Conservation (phyloP, 2,329 filamentous ascomycete species). For the Bertia moriformis region DNA sequence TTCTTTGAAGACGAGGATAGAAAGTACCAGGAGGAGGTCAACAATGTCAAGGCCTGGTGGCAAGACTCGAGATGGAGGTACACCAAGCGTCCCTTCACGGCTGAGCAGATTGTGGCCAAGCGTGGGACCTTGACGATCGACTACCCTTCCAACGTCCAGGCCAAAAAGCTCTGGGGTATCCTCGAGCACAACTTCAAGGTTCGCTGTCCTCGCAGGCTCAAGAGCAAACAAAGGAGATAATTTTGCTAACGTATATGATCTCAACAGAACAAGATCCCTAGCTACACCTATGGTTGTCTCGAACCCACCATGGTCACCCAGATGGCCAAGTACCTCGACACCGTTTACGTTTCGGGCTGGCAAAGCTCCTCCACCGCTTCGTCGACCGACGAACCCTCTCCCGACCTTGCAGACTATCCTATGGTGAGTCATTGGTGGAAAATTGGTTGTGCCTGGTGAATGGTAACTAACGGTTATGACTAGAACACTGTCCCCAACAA, state of each 20-base stretch:
- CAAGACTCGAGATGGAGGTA: slow-evolving; percentile 77
- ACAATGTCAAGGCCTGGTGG: slow-evolving; percentile 90
- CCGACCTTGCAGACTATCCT: slow-evolving; percentile 95
- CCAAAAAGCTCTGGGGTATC: slow-evolving; percentile 90
- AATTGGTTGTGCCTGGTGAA: too few relatives aligned
- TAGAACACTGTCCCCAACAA: slow-evolving; percentile 99
- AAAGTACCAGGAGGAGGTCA: slow-evolving; percentile 43
- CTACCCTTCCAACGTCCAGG: slow-evolving; percentile 75
- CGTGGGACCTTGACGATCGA: slow-evolving; percentile 79
- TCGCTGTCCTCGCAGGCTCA: slow-evolving; percentile 10
- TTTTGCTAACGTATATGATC: neutral
- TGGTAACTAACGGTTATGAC: slow-evolving; percentile 1
- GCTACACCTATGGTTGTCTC: slow-evolving; percentile 91
- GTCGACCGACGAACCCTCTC: slow-evolving; percentile 84
- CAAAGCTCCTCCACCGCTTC: slow-evolving; percentile 95
- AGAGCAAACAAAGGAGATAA: neutral
- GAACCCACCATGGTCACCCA: slow-evolving; percentile 98
- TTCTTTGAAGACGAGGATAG: neutral
- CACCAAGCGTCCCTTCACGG: slow-evolving; percentile 84
- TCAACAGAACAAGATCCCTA: slow-evolving; percentile 62
- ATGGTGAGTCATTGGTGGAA: slow-evolving; percentile 42
- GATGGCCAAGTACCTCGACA: slow-evolving; percentile 98
- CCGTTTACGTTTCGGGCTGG: slow-evolving; percentile 97
- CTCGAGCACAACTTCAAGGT: slow-evolving; percentile 79
- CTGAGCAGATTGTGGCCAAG: slow-evolving; percentile 94